Evolutionary conservation across 306 rosid genomes (phyloP).

Genomic region (Citrullus amarus): DNA sequence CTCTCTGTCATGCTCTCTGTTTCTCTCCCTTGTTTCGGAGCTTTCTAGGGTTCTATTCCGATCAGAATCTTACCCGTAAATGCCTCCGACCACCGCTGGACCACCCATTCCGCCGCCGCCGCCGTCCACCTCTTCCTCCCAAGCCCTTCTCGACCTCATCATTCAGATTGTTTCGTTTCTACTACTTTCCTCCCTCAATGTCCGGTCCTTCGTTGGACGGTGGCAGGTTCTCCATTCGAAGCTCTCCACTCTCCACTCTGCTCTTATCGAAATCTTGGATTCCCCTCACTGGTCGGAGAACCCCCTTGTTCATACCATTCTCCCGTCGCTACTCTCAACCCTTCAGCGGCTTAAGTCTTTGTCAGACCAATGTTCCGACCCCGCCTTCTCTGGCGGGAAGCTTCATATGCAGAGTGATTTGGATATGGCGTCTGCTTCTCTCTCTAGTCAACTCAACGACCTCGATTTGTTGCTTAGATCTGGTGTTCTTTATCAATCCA

Average conservation of each 20-base stretch:
- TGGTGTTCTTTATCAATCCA: conserved; percentile 44
- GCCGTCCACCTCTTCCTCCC: conserved; percentile 20
- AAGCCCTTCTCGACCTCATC: conserved; percentile 37
- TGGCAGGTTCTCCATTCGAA: conserved; percentile 39
- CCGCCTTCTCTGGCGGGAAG: conserved; percentile 35
- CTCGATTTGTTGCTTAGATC: conserved; percentile 45
- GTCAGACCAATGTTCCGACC: conserved; percentile 24
- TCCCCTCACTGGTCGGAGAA: conserved; percentile 42
- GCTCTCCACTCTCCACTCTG: conserved; percentile 23
- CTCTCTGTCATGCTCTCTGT: neutral
- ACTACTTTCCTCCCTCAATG: conserved; percentile 32
- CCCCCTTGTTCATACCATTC: conserved; percentile 42
- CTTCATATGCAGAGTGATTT: conserved; percentile 55
- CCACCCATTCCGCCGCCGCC: conserved; percentile 3
- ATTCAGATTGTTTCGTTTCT: conserved; percentile 24
- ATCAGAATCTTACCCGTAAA: neutral
- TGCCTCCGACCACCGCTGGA: conserved; percentile 9
- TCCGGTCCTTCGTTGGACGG: conserved; percentile 31
- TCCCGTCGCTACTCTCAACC: conserved; percentile 41
- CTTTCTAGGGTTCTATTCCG: neutral
- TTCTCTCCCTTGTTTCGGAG: neutral
- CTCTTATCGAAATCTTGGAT: conserved; percentile 25
- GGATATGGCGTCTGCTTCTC: conserved; percentile 39
- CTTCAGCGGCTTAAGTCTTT: conserved; percentile 38
- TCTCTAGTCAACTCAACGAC: conserved; percentile 31